Percentiles rank a stretch among this genome's conserved stretches.
These are phyloP conservation scores for Bryopsis sp. DNA, from an alignment of 139 green algal genomes.

Conservation along the genomic window DNA sequence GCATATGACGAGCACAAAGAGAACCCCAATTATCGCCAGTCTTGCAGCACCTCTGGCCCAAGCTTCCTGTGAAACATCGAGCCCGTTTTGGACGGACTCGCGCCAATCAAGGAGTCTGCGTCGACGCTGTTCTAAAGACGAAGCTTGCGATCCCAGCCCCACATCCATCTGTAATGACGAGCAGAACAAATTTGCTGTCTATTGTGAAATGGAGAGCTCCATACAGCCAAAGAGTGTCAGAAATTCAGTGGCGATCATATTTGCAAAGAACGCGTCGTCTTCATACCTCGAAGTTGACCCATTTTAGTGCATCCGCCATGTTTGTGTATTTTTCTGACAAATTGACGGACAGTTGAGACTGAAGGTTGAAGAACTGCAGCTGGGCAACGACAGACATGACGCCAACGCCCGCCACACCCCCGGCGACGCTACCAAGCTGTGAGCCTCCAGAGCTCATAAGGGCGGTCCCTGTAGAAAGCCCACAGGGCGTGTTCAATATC, in stretches of 20 bases:
- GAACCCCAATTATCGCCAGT: neutral
- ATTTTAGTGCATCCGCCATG: neutral
- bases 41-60: neutral
- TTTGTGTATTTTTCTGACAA: neutral
- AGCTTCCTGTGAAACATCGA: neutral
- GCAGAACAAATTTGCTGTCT: too few species aligned
- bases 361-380: neutral
- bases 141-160: neutral
- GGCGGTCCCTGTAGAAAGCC: neutral
- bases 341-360: neutral
- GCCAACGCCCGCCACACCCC: neutral
- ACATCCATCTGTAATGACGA: neutral
- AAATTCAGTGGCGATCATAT: too few species aligned
- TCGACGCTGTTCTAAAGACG: neutral
- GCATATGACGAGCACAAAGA: neutral
- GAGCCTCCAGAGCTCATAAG: neutral
- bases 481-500: too few species aligned
- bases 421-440: neutral
- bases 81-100: neutral
- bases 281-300: neutral
- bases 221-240: too few species aligned
- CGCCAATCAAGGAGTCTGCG: neutral
- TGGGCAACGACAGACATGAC: neutral
- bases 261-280: too few species aligned
- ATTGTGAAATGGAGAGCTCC: too few species aligned